Evolutionary conservation across 163 green algal genomes (phyloP), one percentile per base, ranked within the genome.

Genomic region (Scenedesmus sp.): DNA sequence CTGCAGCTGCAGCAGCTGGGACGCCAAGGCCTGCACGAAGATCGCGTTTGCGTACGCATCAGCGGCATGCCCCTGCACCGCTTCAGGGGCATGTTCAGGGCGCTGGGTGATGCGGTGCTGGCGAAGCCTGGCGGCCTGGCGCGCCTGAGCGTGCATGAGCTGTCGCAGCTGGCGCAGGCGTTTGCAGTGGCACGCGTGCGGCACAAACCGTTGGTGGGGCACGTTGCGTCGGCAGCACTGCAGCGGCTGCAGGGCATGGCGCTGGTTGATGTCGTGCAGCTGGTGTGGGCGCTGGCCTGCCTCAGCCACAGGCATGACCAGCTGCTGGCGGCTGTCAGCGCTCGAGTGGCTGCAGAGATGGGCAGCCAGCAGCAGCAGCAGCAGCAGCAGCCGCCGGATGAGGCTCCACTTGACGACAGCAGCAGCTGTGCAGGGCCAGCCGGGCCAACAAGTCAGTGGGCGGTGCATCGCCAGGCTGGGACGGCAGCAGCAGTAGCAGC

Each of bases 111-210:
- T 78, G 46, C 51, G 9, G 43, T 81, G 35, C 33, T 24, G 26
- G 76, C 53, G 2, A 56, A 86, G 87, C 79, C 86, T 33, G 40
- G 42, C 3, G 10, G 44, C 3, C 37, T 86, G 37, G 56, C 42
- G 0, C 16, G 26, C 30, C 61, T 91, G 13, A 91, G 61, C 4
- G 30, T 61, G 79, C 87, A 91, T 79, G 87, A 91, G 87, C 79
- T 91, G 16, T 35, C 16, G 42, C 53, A 82, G 43, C 56, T 91
- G 56, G 24, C 79, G 35, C 35, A 24, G 30, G 87, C 87, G 51
- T 91, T 87, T 53, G 81, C 78, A 43, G 51, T 40, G 10, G 76
- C 56, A 35, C 78, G 59, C 22, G 76, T 81, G 51, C 87, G 87
- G 15, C 76, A 91, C 79, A 42, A 72, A 37, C 24, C 26, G 13